Evolutionary conservation across 2,329 filamentous ascomycete species (phyloP), one percentile per base, ranked within the genome.

Genomic region (Colletotrichum sp.): DNA sequence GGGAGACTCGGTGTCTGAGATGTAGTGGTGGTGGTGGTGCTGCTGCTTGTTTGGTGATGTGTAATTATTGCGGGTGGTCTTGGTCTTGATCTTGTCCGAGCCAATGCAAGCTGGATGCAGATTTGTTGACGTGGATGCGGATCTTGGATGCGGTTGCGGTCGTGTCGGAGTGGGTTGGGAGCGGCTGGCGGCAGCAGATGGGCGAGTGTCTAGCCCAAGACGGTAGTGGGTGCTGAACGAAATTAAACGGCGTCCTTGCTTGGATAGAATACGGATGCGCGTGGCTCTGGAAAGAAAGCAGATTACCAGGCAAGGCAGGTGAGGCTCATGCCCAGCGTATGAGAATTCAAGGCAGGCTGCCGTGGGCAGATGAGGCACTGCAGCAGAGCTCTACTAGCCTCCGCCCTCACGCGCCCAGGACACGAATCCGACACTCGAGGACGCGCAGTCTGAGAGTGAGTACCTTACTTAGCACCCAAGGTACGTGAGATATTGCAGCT

Each of bases 151-250:
- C 34, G 21, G 52, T 21, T 64, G n/a, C 21, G 10, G 63, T 34
- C 59, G 36, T 64, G 38, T 64, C 14, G 32, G 58, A 21, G 26
- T 32, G 28, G 58, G 36, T 28, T 43, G 43, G 63, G 24, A 48
- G 70, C 58, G 73, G 69, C 36, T 68, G 28, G 56, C 63, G 69
- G 58, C 63, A 75, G 63, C 34, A 59, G 58, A 75, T 38, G 34
- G 26, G 43, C 36, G 48, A 36, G 30, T 55, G 62, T n/a, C 38
- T 48, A 56, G 55, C 21, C 52, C 16, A 66, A 67, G 43, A 24
- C 21, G 12, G 36, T 21, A n/a, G n/a, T 62, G 61, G 26, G 16
- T 43, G 30, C 32, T 63, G 14, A 52, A 30, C 68, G 38, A 63
- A 62, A 48, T 48, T 43, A 48, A 71, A 67, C 30, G 52, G 36